Conservation (phyloP, 2,329 filamentous ascomycete species). For the Microcera coccophila region DNA sequence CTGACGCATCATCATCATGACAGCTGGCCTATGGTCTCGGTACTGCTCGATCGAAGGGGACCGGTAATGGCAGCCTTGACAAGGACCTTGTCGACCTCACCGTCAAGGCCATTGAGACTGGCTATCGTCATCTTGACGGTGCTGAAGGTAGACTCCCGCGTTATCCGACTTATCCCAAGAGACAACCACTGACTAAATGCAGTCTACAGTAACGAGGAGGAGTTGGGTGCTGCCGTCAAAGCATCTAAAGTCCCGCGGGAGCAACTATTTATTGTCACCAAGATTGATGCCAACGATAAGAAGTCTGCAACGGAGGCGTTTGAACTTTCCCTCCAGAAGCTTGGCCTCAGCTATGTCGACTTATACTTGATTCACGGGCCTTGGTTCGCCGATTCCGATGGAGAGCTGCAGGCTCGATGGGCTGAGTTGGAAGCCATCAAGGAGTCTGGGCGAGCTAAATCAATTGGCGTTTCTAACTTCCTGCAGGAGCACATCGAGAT, state of each 20-base stretch:
- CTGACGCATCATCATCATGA: slow-evolving; percentile 1
- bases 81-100: slow-evolving; percentile 47
- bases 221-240: slow-evolving; percentile 69
- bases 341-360: slow-evolving; percentile 69
- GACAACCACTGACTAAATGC: not conserved
- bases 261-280: slow-evolving; percentile 66
- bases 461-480: slow-evolving; percentile 79
- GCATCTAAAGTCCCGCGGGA: slow-evolving; percentile 60
- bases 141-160: slow-evolving; percentile 55
- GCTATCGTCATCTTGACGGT: slow-evolving; percentile 70
- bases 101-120: slow-evolving; percentile 63
- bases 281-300: slow-evolving; percentile 43
- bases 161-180: not conserved
- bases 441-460: slow-evolving; percentile 59
- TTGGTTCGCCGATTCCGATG: slow-evolving; percentile 46
- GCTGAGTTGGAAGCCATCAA: slow-evolving; percentile 62
- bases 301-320: slow-evolving; percentile 49
- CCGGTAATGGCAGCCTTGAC: slow-evolving; percentile 50
- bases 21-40: slow-evolving; percentile 70
- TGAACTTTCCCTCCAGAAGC: slow-evolving; percentile 56
- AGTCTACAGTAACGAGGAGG: slow-evolving; percentile 63
- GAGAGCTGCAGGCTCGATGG: slow-evolving; percentile 57
- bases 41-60: slow-evolving; percentile 58
- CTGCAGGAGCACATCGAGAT: slow-evolving; percentile 52
- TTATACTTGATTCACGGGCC: slow-evolving; percentile 63